Percentiles rank a stretch among this genome's conserved stretches.
These are phyloP conservation scores for Boletus eberwhitei DNA, from an alignment of 768 basidiomycete species.

Conservation along the genomic window DNA sequence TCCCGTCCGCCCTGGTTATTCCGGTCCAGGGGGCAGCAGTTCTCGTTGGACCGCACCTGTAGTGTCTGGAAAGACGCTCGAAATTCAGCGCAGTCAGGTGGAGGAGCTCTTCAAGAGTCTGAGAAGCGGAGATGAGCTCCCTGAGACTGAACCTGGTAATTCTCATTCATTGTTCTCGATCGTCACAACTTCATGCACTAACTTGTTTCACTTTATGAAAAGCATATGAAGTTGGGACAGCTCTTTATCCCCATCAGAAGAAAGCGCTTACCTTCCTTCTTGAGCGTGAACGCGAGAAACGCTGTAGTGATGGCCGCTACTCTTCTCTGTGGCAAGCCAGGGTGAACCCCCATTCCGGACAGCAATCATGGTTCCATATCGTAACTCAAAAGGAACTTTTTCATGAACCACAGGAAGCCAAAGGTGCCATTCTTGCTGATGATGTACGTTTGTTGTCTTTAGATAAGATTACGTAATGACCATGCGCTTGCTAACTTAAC, in stretches of 20 bases:
- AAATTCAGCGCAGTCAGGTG: conserved; percentile 89
- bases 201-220: conserved; percentile 20
- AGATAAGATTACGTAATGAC: conserved; percentile 12
- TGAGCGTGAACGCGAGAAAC: conserved; percentile 75
- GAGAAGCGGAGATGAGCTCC: conserved; percentile 81
- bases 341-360: conserved; percentile 44
- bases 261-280: conserved; percentile 95
- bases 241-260: conserved; percentile 95
- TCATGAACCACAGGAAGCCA: conserved; percentile 65
- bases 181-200: conserved; percentile 8
- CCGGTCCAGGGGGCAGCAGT: conserved; percentile 36
- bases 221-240: conserved; percentile 76
- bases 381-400: conserved; percentile 79
- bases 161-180: conserved; percentile 21
- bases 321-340: conserved; percentile 72
- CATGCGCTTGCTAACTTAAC: neutral
- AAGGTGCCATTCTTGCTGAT: conserved; percentile 92
- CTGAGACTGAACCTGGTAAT: conserved; percentile 83
- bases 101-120: conserved; percentile 91
- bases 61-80: conserved; percentile 72
- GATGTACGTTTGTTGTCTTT: conserved; percentile 61
- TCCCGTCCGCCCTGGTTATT: conserved; percentile 41
- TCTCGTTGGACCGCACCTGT: conserved; percentile 56
- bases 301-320: conserved; percentile 53
- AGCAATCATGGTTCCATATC: conserved; percentile 70